Evolutionary conservation across 495 filamentous ascomycete genomes (phyloP).

Genomic region (Haplographium delicatum): DNA sequence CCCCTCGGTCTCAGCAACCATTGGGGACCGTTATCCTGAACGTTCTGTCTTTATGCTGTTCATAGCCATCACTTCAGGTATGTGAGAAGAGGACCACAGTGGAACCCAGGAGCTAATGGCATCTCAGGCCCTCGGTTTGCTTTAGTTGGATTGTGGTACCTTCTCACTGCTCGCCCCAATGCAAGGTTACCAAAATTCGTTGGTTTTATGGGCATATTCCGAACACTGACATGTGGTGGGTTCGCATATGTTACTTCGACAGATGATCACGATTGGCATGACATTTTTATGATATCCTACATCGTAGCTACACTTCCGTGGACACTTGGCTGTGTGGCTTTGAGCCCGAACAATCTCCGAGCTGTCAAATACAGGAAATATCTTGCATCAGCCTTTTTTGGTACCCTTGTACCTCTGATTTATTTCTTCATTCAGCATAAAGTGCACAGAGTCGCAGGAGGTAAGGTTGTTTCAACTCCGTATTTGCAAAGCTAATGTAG

Average conservation of each 20-base stretch:
- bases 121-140: slow-evolving; percentile 76
- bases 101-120: slow-evolving; percentile 2
- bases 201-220: slow-evolving; percentile 72
- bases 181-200: slow-evolving; percentile 75
- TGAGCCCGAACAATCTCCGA: slow-evolving; percentile 79
- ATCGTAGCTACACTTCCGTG: slow-evolving; percentile 91
- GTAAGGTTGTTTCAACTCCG: slow-evolving; percentile 44
- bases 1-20: slow-evolving; percentile 96
- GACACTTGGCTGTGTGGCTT: slow-evolving; percentile 83
- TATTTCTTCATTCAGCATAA: slow-evolving; percentile 99
- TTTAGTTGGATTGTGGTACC: slow-evolving; percentile 87
- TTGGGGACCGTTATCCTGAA: slow-evolving; percentile 96
- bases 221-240: slow-evolving; percentile 91
- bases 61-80: slow-evolving; percentile 91
- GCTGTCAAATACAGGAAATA: slow-evolving; percentile 89
- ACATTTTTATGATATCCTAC: slow-evolving; percentile 99
- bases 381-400: slow-evolving; percentile 80
- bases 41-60: slow-evolving; percentile 95
- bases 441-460: slow-evolving; percentile 88
- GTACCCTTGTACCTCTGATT: slow-evolving; percentile 80
- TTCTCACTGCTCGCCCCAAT: slow-evolving; percentile 74
- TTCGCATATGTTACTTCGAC: slow-evolving; percentile 99
- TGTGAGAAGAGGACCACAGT: neutral
- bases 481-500: slow-evolving; percentile 23
- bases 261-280: slow-evolving; percentile 97